Conservation (phyloP, 495 filamentous ascomycete genomes). For the Xylaria acuta region DNA sequence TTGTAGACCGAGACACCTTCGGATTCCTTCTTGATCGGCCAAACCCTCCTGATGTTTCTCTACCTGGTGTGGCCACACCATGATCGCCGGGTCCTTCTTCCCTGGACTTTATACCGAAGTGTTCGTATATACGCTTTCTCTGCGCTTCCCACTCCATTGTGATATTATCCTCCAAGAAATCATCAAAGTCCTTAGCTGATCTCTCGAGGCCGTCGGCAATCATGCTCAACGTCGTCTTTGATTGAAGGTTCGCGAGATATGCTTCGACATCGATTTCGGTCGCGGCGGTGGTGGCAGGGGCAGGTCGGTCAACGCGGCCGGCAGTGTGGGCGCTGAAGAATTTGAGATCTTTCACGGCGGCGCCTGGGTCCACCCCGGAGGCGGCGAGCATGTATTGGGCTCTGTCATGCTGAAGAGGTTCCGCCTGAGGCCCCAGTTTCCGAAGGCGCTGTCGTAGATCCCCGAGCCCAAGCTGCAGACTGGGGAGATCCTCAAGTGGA, state of each 20-base stretch:
- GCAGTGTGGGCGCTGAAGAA: slow-evolving; percentile 51
- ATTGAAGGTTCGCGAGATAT: slow-evolving; percentile 82
- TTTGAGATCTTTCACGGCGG: slow-evolving; percentile 79
- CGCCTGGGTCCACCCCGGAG: slow-evolving; percentile 82
- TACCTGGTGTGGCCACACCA: slow-evolving; percentile 62
- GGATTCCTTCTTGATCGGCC: slow-evolving; percentile 60
- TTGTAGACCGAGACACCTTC: slow-evolving; percentile 43
- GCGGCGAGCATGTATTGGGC: slow-evolving; percentile 89
- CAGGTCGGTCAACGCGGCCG: slow-evolving; percentile 41
- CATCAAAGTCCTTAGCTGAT: slow-evolving; percentile 87
- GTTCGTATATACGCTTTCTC: slow-evolving; percentile 88
- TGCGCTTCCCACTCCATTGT: slow-evolving; percentile 96
- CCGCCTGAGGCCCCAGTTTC: slow-evolving; percentile 68
- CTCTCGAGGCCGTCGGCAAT: slow-evolving; percentile 86
- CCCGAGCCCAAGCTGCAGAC: slow-evolving; percentile 81
- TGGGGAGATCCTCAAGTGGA: slow-evolving; percentile 64
- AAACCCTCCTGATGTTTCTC: slow-evolving; percentile 56
- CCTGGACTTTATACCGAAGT: slow-evolving; percentile 85
- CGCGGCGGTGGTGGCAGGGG: slow-evolving; percentile 25
- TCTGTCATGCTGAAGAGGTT: slow-evolving; percentile 61
- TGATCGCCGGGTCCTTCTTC: slow-evolving; percentile 54
- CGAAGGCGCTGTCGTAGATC: slow-evolving; percentile 85
- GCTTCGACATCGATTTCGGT: slow-evolving; percentile 79
- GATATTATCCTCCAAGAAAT: slow-evolving; percentile 90
- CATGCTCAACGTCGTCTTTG: slow-evolving; percentile 89